phyloP scores from a whole-genome alignment of 345 rosid species.

The Schrenkiella parvula region DNA sequence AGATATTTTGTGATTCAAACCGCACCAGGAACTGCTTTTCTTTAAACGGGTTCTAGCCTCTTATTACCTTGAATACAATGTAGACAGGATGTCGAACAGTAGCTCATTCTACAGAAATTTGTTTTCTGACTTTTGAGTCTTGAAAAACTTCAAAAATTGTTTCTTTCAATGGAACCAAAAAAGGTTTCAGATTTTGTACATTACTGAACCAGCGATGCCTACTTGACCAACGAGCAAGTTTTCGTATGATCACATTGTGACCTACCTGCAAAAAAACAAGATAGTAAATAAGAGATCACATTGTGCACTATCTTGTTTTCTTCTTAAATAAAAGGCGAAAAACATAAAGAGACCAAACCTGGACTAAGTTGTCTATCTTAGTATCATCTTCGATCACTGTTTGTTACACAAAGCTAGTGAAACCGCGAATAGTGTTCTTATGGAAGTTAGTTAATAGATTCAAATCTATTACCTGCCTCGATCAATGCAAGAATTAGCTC shows the following conservation, averaged over 20 bases:
- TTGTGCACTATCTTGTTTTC: conserved; percentile 87
- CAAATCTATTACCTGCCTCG: conserved; percentile 57
- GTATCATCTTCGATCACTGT: conserved; percentile 61
- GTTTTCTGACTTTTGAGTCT: conserved; percentile 15
- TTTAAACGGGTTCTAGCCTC: conserved; percentile 1
- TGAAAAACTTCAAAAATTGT: background rate
- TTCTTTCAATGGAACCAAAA: conserved; percentile 26
- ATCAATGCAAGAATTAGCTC: conserved; percentile 82
- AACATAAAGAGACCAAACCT: conserved; percentile 36
- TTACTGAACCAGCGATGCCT: conserved; percentile 80
- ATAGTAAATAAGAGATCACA: conserved; percentile 29
- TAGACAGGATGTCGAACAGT: conserved; percentile 70
- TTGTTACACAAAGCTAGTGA: background rate
- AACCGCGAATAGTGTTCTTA: background rate
- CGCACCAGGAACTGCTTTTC: background rate
- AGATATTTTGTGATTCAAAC: background rate
- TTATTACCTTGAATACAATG: conserved; percentile 58
- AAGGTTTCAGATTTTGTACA: conserved; percentile 18
- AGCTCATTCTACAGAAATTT: conserved; percentile 43
- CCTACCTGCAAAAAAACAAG: conserved; percentile 48
- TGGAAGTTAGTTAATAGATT: background rate
- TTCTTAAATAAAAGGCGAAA: background rate
- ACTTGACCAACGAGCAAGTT: conserved; percentile 82
- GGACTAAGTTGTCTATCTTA: conserved; percentile 82
- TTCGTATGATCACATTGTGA: conserved; percentile 74